Evolutionary conservation across 1,284 basidiomycete species (phyloP).

Genomic region (Fomitopsis schrenkii): DNA sequence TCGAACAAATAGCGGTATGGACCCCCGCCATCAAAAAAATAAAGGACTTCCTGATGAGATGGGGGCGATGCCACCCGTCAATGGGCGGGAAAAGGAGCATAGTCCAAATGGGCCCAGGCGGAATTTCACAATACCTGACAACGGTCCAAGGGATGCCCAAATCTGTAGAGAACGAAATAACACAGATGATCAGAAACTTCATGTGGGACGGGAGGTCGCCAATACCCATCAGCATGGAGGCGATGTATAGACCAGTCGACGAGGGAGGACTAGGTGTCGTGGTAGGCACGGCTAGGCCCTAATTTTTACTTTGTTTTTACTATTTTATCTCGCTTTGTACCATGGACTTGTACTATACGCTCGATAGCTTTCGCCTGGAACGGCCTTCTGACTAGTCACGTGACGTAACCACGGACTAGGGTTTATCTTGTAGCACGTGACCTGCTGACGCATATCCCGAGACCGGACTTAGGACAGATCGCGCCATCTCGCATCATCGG

Average conservation of each 20-base stretch:
- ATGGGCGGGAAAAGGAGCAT: conserved; percentile 17
- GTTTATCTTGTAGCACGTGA: too few relatives aligned
- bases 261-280: neutral
- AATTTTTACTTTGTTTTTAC: too few relatives aligned
- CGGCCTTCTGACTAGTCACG: too few relatives aligned
- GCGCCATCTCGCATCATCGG: too few relatives aligned
- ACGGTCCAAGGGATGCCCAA: conserved; percentile 17
- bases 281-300: too few relatives aligned
- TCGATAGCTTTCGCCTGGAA: too few relatives aligned
- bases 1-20: conserved; percentile 19
- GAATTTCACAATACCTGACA: conserved; percentile 14
- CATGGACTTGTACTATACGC: too few relatives aligned
- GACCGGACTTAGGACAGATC: too few relatives aligned
- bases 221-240: neutral
- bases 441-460: too few relatives aligned
- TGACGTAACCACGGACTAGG: too few relatives aligned
- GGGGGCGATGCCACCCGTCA: conserved; percentile 14
- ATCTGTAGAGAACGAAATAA: neutral
- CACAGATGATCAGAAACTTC: neutral
- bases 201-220: neutral
- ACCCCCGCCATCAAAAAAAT: conserved; percentile 13
- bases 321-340: too few relatives aligned
- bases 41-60: conserved; percentile 9
- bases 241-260: neutral
- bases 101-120: conserved; percentile 17